Evolutionary conservation across 1,284 basidiomycete genomes (phyloP).

Genomic region (Fistulinella cinereoalba): DNA sequence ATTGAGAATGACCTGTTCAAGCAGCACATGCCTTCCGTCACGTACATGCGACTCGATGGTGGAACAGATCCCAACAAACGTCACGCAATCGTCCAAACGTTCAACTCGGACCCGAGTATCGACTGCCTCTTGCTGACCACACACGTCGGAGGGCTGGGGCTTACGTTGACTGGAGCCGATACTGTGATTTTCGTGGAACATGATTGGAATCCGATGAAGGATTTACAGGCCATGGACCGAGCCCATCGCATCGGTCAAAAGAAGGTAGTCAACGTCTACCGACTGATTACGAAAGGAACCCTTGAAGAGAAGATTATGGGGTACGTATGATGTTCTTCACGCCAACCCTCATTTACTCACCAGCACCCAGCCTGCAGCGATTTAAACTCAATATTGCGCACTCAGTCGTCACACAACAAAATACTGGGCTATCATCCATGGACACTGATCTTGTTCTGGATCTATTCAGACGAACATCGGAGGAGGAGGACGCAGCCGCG

Average conservation of each 20-base stretch:
- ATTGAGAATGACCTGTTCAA: conserved; percentile 95
- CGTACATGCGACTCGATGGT: conserved; percentile 98
- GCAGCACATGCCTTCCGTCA: conserved; percentile 89
- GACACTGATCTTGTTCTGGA: conserved; percentile 97
- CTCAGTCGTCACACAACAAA: conserved; percentile 96
- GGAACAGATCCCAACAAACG: conserved; percentile 86
- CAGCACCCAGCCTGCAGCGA: conserved; percentile 73
- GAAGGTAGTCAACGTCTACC: conserved; percentile 98
- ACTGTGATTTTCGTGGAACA: conserved; percentile 99
- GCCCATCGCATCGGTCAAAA: conserved; percentile 98
- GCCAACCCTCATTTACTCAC: conserved; percentile 18
- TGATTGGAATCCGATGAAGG: conserved; percentile 99
- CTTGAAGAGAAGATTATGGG: conserved; percentile 99
- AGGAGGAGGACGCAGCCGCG: conserved; percentile 62
- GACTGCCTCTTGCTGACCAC: conserved; percentile 96
- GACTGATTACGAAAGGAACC: conserved; percentile 95
- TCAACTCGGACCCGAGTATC: conserved; percentile 97
- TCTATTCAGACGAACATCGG: conserved; percentile 82
- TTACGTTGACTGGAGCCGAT: conserved; percentile 97
- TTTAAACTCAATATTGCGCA: conserved; percentile 99
- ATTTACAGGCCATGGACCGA: conserved; percentile 98
- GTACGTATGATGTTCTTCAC: conserved; percentile 43
- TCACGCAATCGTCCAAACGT: conserved; percentile 95
- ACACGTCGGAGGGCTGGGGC: conserved; percentile 92
- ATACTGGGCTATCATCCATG: conserved; percentile 91